Conservation (phyloP, 73 alveolate genomes). For the Paramecium sexaurelia region DNA sequence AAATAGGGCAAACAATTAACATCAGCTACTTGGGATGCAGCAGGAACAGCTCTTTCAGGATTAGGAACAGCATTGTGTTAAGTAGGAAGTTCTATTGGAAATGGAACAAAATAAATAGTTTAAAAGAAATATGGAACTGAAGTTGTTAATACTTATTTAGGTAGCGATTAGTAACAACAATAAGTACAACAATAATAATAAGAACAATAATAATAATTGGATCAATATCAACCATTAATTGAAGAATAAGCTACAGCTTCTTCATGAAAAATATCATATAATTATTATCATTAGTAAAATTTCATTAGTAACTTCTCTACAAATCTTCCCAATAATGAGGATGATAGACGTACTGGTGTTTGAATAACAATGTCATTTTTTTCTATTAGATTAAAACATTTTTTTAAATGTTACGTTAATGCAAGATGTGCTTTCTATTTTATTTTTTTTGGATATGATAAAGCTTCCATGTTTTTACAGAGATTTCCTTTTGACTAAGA, state of each 20-base stretch:
- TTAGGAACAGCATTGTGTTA: slow-evolving; percentile 40
- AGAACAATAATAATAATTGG: background rate
- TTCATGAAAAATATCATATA: background rate
- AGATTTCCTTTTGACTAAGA: background rate
- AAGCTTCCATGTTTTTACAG: background rate
- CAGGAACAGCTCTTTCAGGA: slow-evolving; percentile 52
- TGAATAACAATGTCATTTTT: background rate
- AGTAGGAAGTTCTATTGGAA: slow-evolving; percentile 29
- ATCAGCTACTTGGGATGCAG: slow-evolving; percentile 56
- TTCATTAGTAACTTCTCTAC: background rate
- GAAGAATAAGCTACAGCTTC: background rate
- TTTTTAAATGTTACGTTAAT: background rate
- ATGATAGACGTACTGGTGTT: background rate
- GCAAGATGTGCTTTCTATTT: background rate
- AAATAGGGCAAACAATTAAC: background rate
- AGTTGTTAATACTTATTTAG: slow-evolving; percentile 27
- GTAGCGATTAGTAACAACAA: background rate
- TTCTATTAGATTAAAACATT: background rate
- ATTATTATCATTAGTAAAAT: background rate
- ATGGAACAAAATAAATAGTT: slow-evolving; percentile 9
- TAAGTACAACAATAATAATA: background rate
- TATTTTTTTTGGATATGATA: background rate
- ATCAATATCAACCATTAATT: background rate
- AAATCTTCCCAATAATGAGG: background rate
- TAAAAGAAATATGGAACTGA: slow-evolving; percentile 51